Evolutionary conservation across 2,329 filamentous ascomycete genomes (phyloP).

Genomic region (Xylariaceae sp.): DNA sequence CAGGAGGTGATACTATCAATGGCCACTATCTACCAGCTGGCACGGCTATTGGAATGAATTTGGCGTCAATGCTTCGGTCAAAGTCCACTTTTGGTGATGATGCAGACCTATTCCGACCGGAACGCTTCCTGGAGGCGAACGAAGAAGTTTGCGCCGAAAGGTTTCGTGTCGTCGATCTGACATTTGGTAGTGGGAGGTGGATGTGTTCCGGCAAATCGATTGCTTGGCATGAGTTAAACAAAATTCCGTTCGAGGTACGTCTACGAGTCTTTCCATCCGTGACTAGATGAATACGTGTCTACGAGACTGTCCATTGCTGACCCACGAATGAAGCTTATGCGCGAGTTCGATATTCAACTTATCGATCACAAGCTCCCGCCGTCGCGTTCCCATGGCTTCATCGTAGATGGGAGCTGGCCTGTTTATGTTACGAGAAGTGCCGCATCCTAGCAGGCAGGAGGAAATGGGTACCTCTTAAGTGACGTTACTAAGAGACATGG

Average conservation of each 20-base stretch:
- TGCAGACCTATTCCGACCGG: slow-evolving; percentile 41
- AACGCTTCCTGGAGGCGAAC: slow-evolving; percentile 41
- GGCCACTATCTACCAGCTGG: slow-evolving; percentile 37
- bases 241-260: slow-evolving; percentile 41
- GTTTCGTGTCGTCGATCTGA: slow-evolving; percentile 35
- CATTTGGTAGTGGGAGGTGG: slow-evolving; percentile 41
- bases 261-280: no score
- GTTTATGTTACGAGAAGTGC: slow-evolving; percentile 17
- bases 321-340: slow-evolving; percentile 17
- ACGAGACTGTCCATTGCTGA: neutral
- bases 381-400: slow-evolving; percentile 19
- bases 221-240: slow-evolving; percentile 43
- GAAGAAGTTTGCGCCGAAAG: slow-evolving; percentile 30
- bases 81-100: slow-evolving; percentile 35
- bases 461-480: no score
- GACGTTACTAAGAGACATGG: no score
- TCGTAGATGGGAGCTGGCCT: slow-evolving; percentile 25
- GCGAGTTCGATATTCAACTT: slow-evolving; percentile 32
- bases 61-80: slow-evolving; percentile 34
- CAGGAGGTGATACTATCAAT: slow-evolving; percentile 30
- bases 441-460: no score
- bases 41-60: slow-evolving; percentile 35
- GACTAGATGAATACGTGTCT: neutral
- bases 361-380: slow-evolving; percentile 21
- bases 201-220: slow-evolving; percentile 42